Percentiles rank a stretch among this genome's conserved stretches.
Conservation (phyloP, 176 grass and related monocot genomes). For the Phyllostachys edulis region DNA sequence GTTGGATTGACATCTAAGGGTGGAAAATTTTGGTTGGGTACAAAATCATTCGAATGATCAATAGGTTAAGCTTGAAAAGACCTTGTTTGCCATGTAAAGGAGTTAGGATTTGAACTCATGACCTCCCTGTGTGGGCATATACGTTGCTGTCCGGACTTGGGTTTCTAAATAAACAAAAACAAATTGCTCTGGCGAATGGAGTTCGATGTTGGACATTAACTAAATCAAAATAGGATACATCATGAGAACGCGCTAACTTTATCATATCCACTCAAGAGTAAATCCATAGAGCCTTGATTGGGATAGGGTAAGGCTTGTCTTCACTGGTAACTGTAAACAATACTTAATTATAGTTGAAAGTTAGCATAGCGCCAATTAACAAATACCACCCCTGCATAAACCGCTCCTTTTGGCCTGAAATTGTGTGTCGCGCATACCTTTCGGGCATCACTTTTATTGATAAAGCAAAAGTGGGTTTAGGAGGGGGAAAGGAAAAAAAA, state of each 20-base stretch:
- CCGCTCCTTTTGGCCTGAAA: slow-evolving; percentile 31
- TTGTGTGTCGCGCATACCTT: slow-evolving; percentile 33
- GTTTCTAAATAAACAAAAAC: not conserved
- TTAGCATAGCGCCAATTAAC: slow-evolving; percentile 14
- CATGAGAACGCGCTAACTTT: not conserved
- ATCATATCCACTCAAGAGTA: not conserved
- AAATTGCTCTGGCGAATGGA: not conserved
- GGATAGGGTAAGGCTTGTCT: not conserved
- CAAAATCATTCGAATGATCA: no score
- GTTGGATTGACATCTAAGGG: no score
- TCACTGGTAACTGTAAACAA: not conserved
- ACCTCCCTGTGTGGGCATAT: not conserved
- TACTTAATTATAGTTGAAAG: slow-evolving; percentile 19
- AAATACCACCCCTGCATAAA: slow-evolving; percentile 27
- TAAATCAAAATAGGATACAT: not conserved
- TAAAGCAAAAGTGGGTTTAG: slow-evolving; percentile 37
- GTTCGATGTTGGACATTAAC: not conserved
- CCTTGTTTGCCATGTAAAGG: not conserved
- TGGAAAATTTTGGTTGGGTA: no score
- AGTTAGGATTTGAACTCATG: not conserved
- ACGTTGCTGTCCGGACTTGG: not conserved
- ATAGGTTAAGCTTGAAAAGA: no score
- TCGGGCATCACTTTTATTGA: slow-evolving; percentile 34
- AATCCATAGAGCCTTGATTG: not conserved
- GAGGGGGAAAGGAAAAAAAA: not conserved